Conservation (phyloP, 768 basidiomycete species). For the Leccinellum luteum region DNA sequence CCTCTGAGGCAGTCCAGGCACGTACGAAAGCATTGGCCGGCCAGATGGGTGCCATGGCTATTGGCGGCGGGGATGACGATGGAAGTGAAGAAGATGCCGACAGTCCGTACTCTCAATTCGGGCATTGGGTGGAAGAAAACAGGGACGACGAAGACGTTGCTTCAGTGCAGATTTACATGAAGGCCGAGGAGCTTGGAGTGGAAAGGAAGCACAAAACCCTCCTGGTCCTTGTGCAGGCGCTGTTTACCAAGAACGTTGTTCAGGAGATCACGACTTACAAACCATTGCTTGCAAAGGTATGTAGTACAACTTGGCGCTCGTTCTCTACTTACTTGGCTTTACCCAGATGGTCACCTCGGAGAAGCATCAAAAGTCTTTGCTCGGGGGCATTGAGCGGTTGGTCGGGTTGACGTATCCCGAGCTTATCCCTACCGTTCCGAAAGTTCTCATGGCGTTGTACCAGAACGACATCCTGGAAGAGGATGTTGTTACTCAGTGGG, state of each 20-base stretch:
- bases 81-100: conserved; percentile 86
- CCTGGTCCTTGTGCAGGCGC: conserved; percentile 74
- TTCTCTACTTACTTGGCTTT: conserved; percentile 5
- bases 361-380: conserved; percentile 91
- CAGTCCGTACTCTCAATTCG: conserved; percentile 82
- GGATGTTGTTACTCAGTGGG: conserved; percentile 87
- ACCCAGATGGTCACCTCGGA: conserved; percentile 82
- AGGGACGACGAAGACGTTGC: conserved; percentile 36
- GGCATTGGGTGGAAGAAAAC: conserved; percentile 81
- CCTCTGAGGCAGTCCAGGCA: conserved; percentile 81
- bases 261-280: conserved; percentile 63
- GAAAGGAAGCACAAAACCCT: conserved; percentile 94
- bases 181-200: conserved; percentile 86
- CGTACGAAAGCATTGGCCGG: conserved; percentile 71
- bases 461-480: conserved; percentile 92
- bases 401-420: conserved; percentile 75
- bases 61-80: conserved; percentile 69
- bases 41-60: conserved; percentile 49
- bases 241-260: conserved; percentile 76
- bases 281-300: conserved; percentile 71
- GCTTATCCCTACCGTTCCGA: conserved; percentile 70
- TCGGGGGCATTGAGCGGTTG: conserved; percentile 90
- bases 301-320: neutral
- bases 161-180: conserved; percentile 73
- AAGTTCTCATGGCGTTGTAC: conserved; percentile 92